Conservation (phyloP, 352 stramenopile genomes). For the Pythium insidiosum region DNA sequence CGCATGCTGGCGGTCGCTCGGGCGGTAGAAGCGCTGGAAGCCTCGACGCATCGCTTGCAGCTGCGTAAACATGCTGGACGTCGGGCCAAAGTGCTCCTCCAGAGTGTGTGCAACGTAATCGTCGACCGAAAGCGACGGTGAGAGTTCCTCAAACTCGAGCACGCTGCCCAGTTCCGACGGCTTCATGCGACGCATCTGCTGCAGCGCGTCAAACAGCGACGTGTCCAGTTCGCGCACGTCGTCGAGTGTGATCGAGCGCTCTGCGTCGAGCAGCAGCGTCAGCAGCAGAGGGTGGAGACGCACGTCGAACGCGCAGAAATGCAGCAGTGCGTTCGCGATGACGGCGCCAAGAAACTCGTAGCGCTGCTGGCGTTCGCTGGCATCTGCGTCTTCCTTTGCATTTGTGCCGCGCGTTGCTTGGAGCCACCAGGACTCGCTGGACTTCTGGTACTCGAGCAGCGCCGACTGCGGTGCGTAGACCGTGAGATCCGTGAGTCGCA, state of each 20-base stretch:
- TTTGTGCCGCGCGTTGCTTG: too few species aligned
- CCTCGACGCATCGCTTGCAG: slow-evolving; percentile 28
- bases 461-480: too few species aligned
- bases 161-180: slow-evolving; percentile 37
- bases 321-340: slow-evolving; percentile 38
- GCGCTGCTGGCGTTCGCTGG: slow-evolving; percentile 20
- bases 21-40: slow-evolving; percentile 31
- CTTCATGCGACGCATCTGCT: slow-evolving; percentile 40
- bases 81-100: slow-evolving; percentile 33
- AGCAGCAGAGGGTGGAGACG: slow-evolving; percentile 44
- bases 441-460: too few species aligned
- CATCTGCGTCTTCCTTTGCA: slow-evolving; percentile 23
- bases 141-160: slow-evolving; percentile 40
- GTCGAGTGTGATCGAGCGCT: slow-evolving; percentile 25
- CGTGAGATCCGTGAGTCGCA: too few species aligned
- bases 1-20: slow-evolving; percentile 5
- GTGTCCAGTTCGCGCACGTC: slow-evolving; percentile 40
- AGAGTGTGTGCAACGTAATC: slow-evolving; percentile 40
- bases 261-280: slow-evolving; percentile 26
- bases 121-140: slow-evolving; percentile 27
- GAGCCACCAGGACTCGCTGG: too few species aligned
- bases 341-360: slow-evolving; percentile 56
- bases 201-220: slow-evolving; percentile 29
- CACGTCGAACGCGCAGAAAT: slow-evolving; percentile 21
- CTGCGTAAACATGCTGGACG: slow-evolving; percentile 44